phyloP scores from a whole-genome alignment of 2,329 filamentous ascomycete genomes.

The Arthrobotrys sinensis region DNA sequence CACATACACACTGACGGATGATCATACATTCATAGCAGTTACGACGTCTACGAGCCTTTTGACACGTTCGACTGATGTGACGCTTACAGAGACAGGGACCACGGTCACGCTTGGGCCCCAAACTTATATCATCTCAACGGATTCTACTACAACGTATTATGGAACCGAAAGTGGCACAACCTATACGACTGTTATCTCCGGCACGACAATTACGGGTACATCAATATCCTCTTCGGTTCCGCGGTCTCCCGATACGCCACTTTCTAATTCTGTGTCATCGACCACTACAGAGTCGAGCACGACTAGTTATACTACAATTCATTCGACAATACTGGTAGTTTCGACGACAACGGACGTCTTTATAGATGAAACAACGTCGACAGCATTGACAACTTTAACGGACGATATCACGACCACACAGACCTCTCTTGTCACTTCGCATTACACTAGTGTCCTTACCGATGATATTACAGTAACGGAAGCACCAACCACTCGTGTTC shows the following conservation, averaged over 20 bases:
- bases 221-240: slow-evolving; percentile 27
- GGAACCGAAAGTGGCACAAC: slow-evolving; percentile 25
- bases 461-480: slow-evolving; percentile 15
- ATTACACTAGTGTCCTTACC: slow-evolving; percentile 9
- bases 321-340: neutral
- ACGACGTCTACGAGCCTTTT: slow-evolving; percentile 15
- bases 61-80: neutral
- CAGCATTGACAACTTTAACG: neutral
- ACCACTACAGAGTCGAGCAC: slow-evolving; percentile 2
- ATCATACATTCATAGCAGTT: slow-evolving; percentile 8
- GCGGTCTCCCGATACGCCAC: slow-evolving; percentile 20
- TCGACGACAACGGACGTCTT: neutral
- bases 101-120: slow-evolving; percentile 6
- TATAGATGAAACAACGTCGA: neutral
- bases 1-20: slow-evolving; percentile 14
- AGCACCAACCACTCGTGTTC: slow-evolving; percentile 3
- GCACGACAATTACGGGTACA: slow-evolving; percentile 19
- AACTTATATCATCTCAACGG: slow-evolving; percentile 18
- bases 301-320: slow-evolving; percentile 1
- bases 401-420: slow-evolving; percentile 31
- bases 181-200: slow-evolving; percentile 8
- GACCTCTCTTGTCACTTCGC: neutral
- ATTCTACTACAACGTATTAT: slow-evolving; percentile 26
- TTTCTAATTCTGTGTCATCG: slow-evolving; percentile 23
- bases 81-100: neutral